These are phyloP conservation scores for Schoenoplectus triqueter DNA, from an alignment of 202 grass and related monocot species.

Conservation along the genomic window DNA sequence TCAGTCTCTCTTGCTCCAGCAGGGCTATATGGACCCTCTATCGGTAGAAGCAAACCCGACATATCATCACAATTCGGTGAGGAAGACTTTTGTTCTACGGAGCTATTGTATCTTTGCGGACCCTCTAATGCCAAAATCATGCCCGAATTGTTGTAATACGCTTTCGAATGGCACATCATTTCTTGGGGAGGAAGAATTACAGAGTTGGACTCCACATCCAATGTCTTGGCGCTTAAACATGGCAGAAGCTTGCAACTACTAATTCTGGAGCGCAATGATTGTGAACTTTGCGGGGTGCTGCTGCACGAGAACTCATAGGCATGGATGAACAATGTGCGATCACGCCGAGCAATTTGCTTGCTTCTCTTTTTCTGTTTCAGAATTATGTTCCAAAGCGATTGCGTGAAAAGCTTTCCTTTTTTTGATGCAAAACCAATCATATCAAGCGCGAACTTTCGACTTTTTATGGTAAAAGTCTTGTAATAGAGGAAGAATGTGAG, in stretches of 20 bases:
- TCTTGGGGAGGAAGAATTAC: constrained; percentile 17
- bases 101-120: not conserved
- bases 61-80: not conserved
- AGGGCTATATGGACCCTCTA: not conserved
- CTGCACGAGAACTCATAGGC: constrained; percentile 34
- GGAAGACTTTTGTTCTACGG: not conserved
- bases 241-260: constrained; percentile 25
- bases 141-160: not conserved
- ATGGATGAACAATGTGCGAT: constrained; percentile 13
- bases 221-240: constrained; percentile 28
- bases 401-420: constrained; percentile 25
- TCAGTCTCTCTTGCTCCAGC: constrained; percentile 6
- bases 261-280: not conserved
- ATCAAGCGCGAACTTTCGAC: not conserved
- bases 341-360: not conserved
- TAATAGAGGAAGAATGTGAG: constrained; percentile 26
- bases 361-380: constrained; percentile 26
- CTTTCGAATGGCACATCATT: not conserved
- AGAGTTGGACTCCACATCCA: constrained; percentile 25
- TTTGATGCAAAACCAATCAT: not conserved
- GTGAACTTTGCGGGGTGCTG: constrained; percentile 21
- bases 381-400: not conserved
- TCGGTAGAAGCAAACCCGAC: not conserved
- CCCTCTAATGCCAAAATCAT: constrained; percentile 32
- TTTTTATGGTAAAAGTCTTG: constrained; percentile 26